These are phyloP conservation scores for Kalanchoe fedtschenkoi DNA, from an alignment of 164 flowering plant species.

Conservation along the genomic window DNA sequence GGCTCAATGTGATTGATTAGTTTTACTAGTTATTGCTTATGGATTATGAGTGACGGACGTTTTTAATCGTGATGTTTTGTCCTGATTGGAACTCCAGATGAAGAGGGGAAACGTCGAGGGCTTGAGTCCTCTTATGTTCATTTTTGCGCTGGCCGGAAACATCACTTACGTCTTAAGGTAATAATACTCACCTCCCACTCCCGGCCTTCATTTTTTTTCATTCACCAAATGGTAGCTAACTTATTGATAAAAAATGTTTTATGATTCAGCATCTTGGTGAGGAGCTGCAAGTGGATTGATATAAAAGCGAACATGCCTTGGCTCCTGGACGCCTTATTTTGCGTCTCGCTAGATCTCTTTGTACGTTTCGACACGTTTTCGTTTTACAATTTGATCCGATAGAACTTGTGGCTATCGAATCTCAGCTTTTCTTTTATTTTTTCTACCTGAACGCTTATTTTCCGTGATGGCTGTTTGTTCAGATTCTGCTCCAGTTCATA, in stretches of 20 bases:
- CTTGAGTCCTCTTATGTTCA: constrained; percentile 84
- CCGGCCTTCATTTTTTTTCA: too few relatives aligned
- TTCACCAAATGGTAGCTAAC: not conserved
- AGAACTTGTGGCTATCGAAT: not conserved
- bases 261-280: constrained; percentile 59
- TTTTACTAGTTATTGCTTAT: not conserved
- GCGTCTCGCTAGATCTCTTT: constrained; percentile 34
- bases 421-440: not conserved
- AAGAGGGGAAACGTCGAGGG: constrained; percentile 32
- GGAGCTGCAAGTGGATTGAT: constrained; percentile 54
- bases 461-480: not conserved
- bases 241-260: constrained; percentile 19
- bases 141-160: constrained; percentile 73
- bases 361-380: not conserved
- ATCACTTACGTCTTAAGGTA: constrained; percentile 51
- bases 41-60: too few relatives aligned
- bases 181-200: not conserved
- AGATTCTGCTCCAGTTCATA: not conserved
- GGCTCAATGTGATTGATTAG: not conserved
- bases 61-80: too few relatives aligned
- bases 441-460: not conserved
- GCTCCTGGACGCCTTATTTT: constrained; percentile 77
- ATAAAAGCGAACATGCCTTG: constrained; percentile 79
- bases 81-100: not conserved
- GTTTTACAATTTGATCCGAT: not conserved